A percentile compares a stretch with the other conserved stretches of the same genome.
phyloP scores from a whole-genome alignment of 768 basidiomycete genomes.

The Suillus bovinus region DNA sequence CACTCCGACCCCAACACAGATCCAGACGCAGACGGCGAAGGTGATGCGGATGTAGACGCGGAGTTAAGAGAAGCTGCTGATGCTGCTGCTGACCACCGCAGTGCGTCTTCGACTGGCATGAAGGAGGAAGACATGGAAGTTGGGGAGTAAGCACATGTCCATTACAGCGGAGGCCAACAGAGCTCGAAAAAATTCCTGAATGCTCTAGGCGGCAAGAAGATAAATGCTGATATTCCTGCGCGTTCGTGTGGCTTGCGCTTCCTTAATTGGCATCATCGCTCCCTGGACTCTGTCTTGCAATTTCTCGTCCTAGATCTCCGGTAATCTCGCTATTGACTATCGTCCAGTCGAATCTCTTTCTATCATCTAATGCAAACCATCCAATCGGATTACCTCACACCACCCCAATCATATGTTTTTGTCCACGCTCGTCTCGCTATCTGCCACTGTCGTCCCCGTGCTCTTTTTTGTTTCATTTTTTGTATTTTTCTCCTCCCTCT shows the following conservation, averaged over 20 bases:
- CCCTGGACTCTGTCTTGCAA: not conserved
- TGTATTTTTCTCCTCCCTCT: not conserved
- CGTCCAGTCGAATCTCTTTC: not conserved
- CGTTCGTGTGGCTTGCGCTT: not conserved
- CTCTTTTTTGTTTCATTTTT: not conserved
- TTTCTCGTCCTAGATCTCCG: not conserved
- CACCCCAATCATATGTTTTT: not conserved
- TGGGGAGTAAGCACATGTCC: constrained; percentile 12
- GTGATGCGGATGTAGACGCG: constrained; percentile 41
- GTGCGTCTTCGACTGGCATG: constrained; percentile 23
- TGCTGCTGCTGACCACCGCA: constrained; percentile 45
- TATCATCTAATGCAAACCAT: constrained; percentile 3
- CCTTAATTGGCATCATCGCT: not conserved
- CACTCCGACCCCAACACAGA: constrained; percentile 17
- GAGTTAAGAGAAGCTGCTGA: constrained; percentile 54
- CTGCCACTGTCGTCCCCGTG: not conserved
- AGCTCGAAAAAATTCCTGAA: not conserved
- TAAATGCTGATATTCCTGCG: not conserved
- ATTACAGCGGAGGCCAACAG: not conserved
- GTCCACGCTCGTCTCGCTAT: not conserved
- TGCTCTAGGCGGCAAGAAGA: not conserved
- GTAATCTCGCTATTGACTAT: not conserved
- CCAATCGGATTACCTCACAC: not conserved
- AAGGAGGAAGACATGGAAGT: constrained; percentile 31
- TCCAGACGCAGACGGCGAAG: constrained; percentile 30